Conservation (phyloP, 495 filamentous ascomycete species). For the Poronia punctata region DNA sequence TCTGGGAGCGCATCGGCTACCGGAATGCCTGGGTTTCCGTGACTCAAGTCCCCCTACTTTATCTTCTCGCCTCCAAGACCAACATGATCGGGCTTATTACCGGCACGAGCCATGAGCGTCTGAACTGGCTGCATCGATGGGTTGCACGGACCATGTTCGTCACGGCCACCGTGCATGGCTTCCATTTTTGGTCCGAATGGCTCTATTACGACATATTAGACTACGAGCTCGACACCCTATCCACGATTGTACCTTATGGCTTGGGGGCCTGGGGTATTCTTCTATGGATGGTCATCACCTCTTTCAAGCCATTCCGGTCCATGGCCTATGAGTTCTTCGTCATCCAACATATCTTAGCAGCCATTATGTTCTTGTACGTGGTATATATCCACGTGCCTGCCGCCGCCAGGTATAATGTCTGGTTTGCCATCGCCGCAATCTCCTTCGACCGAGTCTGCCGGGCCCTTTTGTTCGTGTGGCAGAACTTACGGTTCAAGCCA, state of each 20-base stretch:
- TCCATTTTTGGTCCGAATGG: constrained; percentile 66
- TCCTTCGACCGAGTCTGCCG: constrained; percentile 63
- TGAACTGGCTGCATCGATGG: constrained; percentile 87
- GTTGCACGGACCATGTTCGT: constrained; percentile 66
- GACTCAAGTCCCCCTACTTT: constrained; percentile 75
- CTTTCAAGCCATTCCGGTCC: constrained; percentile 59
- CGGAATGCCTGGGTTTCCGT: constrained; percentile 70
- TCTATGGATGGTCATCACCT: constrained; percentile 62
- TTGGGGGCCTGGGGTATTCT: constrained; percentile 69
- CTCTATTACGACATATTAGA: constrained; percentile 54
- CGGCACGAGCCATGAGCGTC: constrained; percentile 63
- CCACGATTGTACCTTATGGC: constrained; percentile 56
- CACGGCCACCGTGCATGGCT: constrained; percentile 67
- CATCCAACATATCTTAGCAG: constrained; percentile 66
- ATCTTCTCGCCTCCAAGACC: constrained; percentile 71
- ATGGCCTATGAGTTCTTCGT: constrained; percentile 77
- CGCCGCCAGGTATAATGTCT: constrained; percentile 53
- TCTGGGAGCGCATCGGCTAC: constrained; percentile 67
- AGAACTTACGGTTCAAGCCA: constrained; percentile 50
- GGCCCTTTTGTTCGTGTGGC: constrained; percentile 44
- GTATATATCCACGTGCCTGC: constrained; percentile 59
- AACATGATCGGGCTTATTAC: constrained; percentile 63
- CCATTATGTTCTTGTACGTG: constrained; percentile 59
- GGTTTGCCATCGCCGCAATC: constrained; percentile 65
- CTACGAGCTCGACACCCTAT: constrained; percentile 53